Conservation (phyloP, 768 basidiomycete genomes). For the Tylopilus sp. region DNA sequence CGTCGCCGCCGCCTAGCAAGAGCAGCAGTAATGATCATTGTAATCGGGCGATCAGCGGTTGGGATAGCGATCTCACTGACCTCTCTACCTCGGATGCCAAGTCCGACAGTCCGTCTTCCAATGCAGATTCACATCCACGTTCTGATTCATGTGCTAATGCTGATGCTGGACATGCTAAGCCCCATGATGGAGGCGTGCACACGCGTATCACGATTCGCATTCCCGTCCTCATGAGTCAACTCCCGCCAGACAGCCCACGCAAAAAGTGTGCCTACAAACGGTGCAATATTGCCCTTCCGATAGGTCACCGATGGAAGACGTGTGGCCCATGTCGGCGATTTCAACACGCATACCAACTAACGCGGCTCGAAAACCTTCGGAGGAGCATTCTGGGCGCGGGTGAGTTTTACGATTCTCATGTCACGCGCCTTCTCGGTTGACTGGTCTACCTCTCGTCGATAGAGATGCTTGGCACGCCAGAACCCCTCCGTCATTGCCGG, state of each 20-base stretch:
- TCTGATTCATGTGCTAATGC: neutral
- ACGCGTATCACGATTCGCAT: constrained; percentile 19
- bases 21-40: neutral
- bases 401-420: neutral
- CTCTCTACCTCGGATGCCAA: constrained; percentile 17
- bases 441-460: neutral
- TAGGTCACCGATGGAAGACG: constrained; percentile 38
- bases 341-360: constrained; percentile 34
- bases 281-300: constrained; percentile 34
- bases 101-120: neutral
- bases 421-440: constrained; percentile 18
- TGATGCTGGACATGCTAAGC: neutral
- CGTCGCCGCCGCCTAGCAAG: constrained; percentile 1
- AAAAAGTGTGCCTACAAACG: constrained; percentile 33
- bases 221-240: constrained; percentile 19
- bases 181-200: neutral
- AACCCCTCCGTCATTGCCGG: neutral
- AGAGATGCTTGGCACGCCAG: constrained; percentile 1
- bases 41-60: constrained; percentile 4
- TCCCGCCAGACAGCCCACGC: constrained; percentile 2
- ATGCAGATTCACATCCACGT: constrained; percentile 1
- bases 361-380: constrained; percentile 22
- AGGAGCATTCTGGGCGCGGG: constrained; percentile 3
- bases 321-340: constrained; percentile 41
- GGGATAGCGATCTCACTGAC: constrained; percentile 27